These are phyloP conservation scores for Hypoxylon fragiforme DNA, from an alignment of 495 filamentous ascomycete genomes.

Conservation along the genomic window DNA sequence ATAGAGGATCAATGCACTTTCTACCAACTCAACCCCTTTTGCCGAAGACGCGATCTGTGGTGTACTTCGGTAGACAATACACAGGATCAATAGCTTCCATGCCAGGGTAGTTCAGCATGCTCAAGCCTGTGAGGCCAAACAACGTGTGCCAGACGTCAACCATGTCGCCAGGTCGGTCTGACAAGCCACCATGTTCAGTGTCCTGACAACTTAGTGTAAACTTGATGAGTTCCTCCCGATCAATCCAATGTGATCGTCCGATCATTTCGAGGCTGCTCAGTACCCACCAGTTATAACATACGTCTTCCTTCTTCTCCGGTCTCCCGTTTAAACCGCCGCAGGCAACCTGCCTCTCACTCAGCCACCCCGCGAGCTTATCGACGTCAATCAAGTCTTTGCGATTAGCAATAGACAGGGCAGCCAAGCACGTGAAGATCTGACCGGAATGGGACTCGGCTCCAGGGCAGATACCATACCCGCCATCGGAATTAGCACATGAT, in stretches of 20 bases:
- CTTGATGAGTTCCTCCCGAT: slow-evolving; percentile 69
- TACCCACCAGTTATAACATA: slow-evolving; percentile 99
- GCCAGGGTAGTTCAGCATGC: slow-evolving; percentile 74
- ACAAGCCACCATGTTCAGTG: slow-evolving; percentile 77
- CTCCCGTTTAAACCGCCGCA: slow-evolving; percentile 90
- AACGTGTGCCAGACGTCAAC: slow-evolving; percentile 96
- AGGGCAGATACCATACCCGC: slow-evolving; percentile 85
- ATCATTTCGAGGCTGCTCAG: slow-evolving; percentile 87
- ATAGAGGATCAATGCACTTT: background rate
- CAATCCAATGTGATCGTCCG: slow-evolving; percentile 86
- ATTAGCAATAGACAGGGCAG: slow-evolving; percentile 78
- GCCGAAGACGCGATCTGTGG: slow-evolving; percentile 58
- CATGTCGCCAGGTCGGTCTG: slow-evolving; percentile 89
- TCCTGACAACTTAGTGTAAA: slow-evolving; percentile 93
- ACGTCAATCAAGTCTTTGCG: slow-evolving; percentile 80
- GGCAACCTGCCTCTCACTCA: slow-evolving; percentile 87
- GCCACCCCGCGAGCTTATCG: slow-evolving; percentile 82
- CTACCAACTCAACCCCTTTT: slow-evolving; percentile 28
- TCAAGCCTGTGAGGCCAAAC: slow-evolving; percentile 88
- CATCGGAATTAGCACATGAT: slow-evolving; percentile 87
- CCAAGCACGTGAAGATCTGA: slow-evolving; percentile 95
- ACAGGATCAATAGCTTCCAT: slow-evolving; percentile 81
- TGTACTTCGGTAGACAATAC: slow-evolving; percentile 81
- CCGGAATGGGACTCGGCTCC: slow-evolving; percentile 91
- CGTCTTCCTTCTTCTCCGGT: slow-evolving; percentile 94